A percentile compares a stretch with the other conserved stretches of the same genome.
Conservation (phyloP, 139 green algal genomes). For the Tetratostichococcus sp. region DNA sequence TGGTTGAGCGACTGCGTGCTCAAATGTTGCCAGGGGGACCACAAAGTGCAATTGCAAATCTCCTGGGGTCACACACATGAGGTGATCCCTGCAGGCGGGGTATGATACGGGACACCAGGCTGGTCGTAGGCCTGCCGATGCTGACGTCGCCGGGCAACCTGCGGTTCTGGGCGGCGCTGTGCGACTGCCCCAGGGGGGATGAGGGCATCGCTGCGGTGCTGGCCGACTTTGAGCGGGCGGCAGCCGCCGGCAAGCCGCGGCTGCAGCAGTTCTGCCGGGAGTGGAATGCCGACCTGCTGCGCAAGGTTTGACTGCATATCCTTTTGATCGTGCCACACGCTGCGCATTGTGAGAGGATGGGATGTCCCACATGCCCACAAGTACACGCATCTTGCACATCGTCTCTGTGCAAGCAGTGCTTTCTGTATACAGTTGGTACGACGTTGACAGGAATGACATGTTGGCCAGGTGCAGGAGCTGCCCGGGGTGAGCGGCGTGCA, state of each 20-base stretch:
- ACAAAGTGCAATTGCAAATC: too few relatives aligned
- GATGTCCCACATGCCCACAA: too few relatives aligned
- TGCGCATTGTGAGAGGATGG: too few relatives aligned
- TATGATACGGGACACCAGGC: neutral
- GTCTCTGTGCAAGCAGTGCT: too few relatives aligned
- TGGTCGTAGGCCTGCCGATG: constrained; percentile 62
- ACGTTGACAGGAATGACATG: too few relatives aligned
- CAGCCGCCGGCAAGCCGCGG: constrained; percentile 4
- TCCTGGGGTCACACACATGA: too few relatives aligned
- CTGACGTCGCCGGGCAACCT: constrained; percentile 49
- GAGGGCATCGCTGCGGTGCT: constrained; percentile 18
- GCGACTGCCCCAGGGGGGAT: constrained; percentile 15
- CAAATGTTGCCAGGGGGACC: too few relatives aligned
- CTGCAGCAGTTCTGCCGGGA: constrained; percentile 3
- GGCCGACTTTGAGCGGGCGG: constrained; percentile 14
- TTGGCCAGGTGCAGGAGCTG: constrained; percentile 36
- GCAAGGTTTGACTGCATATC: constrained; percentile 14
- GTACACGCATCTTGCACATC: too few relatives aligned
- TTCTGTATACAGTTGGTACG: too few relatives aligned
- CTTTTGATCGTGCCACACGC: too few relatives aligned
- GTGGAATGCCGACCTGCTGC: constrained; percentile 39
- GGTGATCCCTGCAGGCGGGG: constrained; percentile 18
- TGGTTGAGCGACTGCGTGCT: too few relatives aligned
- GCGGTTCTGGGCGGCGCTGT: constrained; percentile 64
- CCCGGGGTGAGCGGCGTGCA: constrained; percentile 57